Base-by-base conservation (phyloP, 129 eudicot species). In the Mikania micrantha region DNA sequence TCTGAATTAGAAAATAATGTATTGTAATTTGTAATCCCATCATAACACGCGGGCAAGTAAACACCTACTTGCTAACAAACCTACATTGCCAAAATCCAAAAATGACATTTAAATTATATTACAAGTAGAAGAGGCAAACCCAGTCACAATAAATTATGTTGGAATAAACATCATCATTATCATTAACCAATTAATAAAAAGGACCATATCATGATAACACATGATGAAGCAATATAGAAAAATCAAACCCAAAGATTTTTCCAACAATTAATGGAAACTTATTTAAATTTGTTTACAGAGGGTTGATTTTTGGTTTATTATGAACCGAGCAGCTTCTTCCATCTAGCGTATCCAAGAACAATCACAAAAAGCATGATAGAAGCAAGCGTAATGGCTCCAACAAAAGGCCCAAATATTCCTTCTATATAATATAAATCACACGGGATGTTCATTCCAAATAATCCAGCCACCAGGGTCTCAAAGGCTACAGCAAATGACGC, bases 261-360 rank as follows among this genome's bases (percentile, higher is more conserved):
- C n/a, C 64, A 45, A 52, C 20, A 38, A 73, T 49, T 22, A 32
- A 63, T 9, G 28, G 25, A 7, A 3, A 50, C 11, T 17, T 71
- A 25, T 41, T 34, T 12, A 21, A n/a, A 9, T 48, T 52, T 35
- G 22, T 20, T 59, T 71, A 17, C 16, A 32, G 40, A 49, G 39
- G 67, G 61, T 67, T 4, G 53, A 42, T 21, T 54, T 42, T 19
- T 36, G 9, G 4, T 56, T 56, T 58, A 35, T 84, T 69, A 92
- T 16, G 98, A 82, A n/a, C 98, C 96, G 13, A 92, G 85, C 60
- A 92, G 84, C 82, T 92, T 92, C 85, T 92, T 92, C 98, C 98
- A 88, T 72, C 96, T 80, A 38, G 96, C 98, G 41, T 94, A 94
- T 54, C 95, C 96, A 9, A 84, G 74, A 68, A 94, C 67, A 25